Conservation (phyloP, 495 filamentous ascomycete genomes). For the Aspergillus diversus region DNA sequence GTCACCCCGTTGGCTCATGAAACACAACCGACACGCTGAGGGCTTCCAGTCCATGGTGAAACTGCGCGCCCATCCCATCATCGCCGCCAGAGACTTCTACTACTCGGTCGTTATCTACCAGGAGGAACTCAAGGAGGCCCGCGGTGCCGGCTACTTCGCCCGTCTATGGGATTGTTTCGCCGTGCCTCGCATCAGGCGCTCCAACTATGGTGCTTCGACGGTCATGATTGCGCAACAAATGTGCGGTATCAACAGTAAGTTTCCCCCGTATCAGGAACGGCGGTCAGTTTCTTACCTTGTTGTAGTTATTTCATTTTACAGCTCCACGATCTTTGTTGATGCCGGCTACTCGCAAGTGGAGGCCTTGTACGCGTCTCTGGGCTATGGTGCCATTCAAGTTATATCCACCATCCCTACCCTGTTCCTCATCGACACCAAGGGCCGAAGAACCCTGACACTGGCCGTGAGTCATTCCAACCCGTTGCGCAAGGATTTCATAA, state of each 20-base stretch:
- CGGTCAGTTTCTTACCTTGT: constrained; percentile 23
- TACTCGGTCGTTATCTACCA: constrained; percentile 61
- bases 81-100: constrained; percentile 40
- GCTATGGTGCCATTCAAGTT: constrained; percentile 67
- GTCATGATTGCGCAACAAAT: constrained; percentile 65
- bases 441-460: constrained; percentile 63
- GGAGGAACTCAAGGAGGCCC: constrained; percentile 45
- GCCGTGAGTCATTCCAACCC: constrained; percentile 31
- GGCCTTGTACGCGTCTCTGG: constrained; percentile 70
- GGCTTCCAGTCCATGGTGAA: constrained; percentile 59
- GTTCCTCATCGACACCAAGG: constrained; percentile 76
- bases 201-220: constrained; percentile 62
- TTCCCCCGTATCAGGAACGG: background rate
- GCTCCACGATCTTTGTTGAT: constrained; percentile 67
- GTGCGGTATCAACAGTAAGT: constrained; percentile 52
- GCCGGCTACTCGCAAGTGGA: constrained; percentile 56
- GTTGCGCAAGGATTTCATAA: background rate
- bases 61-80: constrained; percentile 55
- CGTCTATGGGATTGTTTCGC: constrained; percentile 64
- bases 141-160: constrained; percentile 53
- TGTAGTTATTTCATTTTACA: constrained; percentile 81
- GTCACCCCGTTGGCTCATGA: constrained; percentile 70
- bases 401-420: constrained; percentile 71
- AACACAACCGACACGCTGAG: constrained; percentile 52
- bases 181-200: constrained; percentile 64